Base-by-base conservation (phyloP, 306 rosid species). In the Boehmeria nivea region DNA sequence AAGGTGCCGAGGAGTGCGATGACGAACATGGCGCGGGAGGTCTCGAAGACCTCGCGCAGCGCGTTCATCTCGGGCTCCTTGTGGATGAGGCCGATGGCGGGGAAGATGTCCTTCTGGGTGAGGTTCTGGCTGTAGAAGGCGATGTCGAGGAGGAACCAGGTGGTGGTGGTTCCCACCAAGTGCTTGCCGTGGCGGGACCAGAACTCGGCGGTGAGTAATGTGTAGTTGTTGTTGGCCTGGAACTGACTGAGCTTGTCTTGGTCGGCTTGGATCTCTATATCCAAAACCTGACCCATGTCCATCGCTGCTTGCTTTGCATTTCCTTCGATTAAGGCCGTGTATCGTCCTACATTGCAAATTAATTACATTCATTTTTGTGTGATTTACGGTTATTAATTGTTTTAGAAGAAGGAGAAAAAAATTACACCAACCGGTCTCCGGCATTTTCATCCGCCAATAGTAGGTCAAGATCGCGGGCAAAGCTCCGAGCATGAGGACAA, bases 401-500 rank as follows among this genome's bases (percentile, higher is more conserved):
- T n/a, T n/a, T n/a, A 18, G 21, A 9, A 44, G 0, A 45, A 18
- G 1, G 8, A 43, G 10, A 45, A 20, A 20, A 22, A 17, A 12
- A 5, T 42, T 14, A 8, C 2, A 6, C 51, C 6, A 19, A 4
- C 84, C 84, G 0, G 88, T 88, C 49, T 84, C 90, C 0, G 90
- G 96, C 96, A 88, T 85, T 62, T 82, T 84, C 94, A 84, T 82
- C 11, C 94, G 43, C 96, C 94, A 88, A 36, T 84, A 88, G 57
- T 33, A 88, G 0, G 89, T 84, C 23, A 62, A 0, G 13, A 62
- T 0, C 0, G 96, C 96, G 0, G 89, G 96, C 0, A 84, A 2
- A 6, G 94, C 87, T 2, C 94, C 94, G 1, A 88, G 9, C 89
- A 88, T 84, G 2, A 84, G 70, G 19, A 84, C 87, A 0, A 88